Evolutionary conservation across 2,329 filamentous ascomycete genomes (phyloP).

Genomic region (Fusarium humuli): DNA sequence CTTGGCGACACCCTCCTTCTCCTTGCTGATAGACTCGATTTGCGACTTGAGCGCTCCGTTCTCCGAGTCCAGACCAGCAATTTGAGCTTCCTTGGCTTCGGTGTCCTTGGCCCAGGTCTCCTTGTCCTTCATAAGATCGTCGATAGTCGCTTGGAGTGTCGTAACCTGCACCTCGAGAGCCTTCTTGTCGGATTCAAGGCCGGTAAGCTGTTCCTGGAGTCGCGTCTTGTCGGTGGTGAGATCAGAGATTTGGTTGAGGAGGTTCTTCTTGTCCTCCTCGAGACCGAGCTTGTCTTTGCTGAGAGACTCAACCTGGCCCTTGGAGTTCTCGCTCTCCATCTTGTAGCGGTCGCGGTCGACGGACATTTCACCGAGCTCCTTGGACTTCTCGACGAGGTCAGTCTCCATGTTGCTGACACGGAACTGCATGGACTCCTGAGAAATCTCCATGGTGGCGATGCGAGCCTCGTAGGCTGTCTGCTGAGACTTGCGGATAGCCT

Average conservation of each 20-base stretch:
- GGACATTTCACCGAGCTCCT: conserved; percentile 41
- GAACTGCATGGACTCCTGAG: conserved; percentile 45
- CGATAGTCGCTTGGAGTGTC: conserved; percentile 38
- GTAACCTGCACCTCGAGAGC: conserved; percentile 37
- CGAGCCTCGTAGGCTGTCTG: conserved; percentile 44
- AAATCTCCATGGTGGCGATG: conserved; percentile 45
- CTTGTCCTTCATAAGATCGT: conserved; percentile 40
- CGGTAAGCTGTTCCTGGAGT: conserved; percentile 37
- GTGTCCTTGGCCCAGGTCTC: conserved; percentile 38
- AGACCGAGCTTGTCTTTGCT: conserved; percentile 38
- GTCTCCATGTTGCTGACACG: conserved; percentile 40
- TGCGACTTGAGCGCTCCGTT: conserved; percentile 43
- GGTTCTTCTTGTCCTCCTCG: conserved; percentile 41
- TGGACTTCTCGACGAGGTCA: conserved; percentile 42
- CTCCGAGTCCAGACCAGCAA: conserved; percentile 38
- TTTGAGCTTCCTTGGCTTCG: conserved; percentile 41
- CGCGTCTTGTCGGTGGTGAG: conserved; percentile 31
- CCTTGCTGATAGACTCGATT: conserved; percentile 41
- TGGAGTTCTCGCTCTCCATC: conserved; percentile 31
- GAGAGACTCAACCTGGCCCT: conserved; percentile 37
- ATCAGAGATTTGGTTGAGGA: conserved; percentile 36
- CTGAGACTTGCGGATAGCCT: conserved; percentile 42
- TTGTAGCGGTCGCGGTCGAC: conserved; percentile 43
- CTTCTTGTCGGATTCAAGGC: conserved; percentile 41
- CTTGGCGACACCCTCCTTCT: conserved; percentile 41